These are phyloP conservation scores for Vanderwaltozyma tropicalis DNA, from an alignment of 805 yeast genomes.

Conservation along the genomic window DNA sequence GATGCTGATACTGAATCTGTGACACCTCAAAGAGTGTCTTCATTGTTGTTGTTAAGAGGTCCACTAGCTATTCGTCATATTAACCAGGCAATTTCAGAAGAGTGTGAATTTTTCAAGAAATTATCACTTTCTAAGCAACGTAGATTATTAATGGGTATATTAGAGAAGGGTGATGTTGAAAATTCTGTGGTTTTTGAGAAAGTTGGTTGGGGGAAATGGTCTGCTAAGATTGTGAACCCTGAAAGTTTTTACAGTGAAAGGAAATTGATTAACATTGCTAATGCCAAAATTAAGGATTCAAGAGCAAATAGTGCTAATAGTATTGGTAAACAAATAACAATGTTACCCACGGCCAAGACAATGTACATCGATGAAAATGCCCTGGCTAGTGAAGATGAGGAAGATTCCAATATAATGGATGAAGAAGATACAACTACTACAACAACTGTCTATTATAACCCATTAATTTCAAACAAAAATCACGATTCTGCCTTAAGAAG, in stretches of 20 bases:
- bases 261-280: slow-evolving; percentile 32
- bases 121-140: slow-evolving; percentile 81
- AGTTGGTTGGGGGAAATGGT: slow-evolving; percentile 97
- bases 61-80: slow-evolving; percentile 87
- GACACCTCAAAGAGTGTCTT: slow-evolving; percentile 67
- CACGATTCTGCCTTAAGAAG: slow-evolving; percentile 9
- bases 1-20: slow-evolving; percentile 29
- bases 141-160: slow-evolving; percentile 76
- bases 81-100: slow-evolving; percentile 61
- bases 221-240: slow-evolving; percentile 36
- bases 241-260: slow-evolving; percentile 30
- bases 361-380: slow-evolving; percentile 34
- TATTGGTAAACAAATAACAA: neutral
- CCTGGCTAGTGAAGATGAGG: slow-evolving; percentile 24
- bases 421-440: slow-evolving; percentile 1
- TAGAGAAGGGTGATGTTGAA: slow-evolving; percentile 56
- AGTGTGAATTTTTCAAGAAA: slow-evolving; percentile 69
- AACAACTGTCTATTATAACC: no score
- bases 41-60: slow-evolving; percentile 59
- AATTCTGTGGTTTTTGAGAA: slow-evolving; percentile 67
- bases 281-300: slow-evolving; percentile 35
- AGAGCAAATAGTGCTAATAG: neutral
- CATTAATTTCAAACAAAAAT: neutral
- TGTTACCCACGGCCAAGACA: neutral
- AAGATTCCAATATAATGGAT: slow-evolving; percentile 11